A percentile compares a stretch with the other conserved stretches of the same genome.
These are phyloP conservation scores for Pilasporangium apinafurcum DNA, from an alignment of 352 stramenopile genomes.

Conservation along the genomic window DNA sequence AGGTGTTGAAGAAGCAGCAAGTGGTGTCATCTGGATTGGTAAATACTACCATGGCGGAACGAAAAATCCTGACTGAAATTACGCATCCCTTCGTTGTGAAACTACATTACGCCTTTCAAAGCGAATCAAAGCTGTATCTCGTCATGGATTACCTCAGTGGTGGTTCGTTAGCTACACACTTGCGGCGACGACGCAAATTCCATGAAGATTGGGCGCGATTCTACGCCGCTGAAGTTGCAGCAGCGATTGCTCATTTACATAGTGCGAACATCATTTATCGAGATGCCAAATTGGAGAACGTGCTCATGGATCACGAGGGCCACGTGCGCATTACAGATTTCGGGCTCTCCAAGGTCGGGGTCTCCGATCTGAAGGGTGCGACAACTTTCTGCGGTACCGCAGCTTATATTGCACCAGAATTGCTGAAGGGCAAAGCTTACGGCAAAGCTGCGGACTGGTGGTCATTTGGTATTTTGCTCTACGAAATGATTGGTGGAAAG, in stretches of 20 bases:
- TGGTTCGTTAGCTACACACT: constrained; percentile 85
- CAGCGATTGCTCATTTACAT: constrained; percentile 88
- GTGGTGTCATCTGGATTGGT: constrained; percentile 88
- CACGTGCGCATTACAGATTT: constrained; percentile 95
- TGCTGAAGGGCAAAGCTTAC: constrained; percentile 88
- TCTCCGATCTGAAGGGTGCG: constrained; percentile 80
- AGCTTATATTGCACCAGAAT: constrained; percentile 91
- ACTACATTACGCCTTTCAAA: constrained; percentile 94
- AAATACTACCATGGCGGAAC: constrained; percentile 92
- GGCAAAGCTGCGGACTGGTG: constrained; percentile 93
- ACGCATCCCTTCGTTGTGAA: constrained; percentile 92
- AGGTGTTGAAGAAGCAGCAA: constrained; percentile 93
- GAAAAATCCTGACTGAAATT: constrained; percentile 90
- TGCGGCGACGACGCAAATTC: constrained; percentile 87
- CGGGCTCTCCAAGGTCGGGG: constrained; percentile 89
- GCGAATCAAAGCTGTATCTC: constrained; percentile 88
- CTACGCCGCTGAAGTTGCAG: constrained; percentile 93
- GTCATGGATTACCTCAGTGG: constrained; percentile 92
- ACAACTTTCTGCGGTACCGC: constrained; percentile 93
- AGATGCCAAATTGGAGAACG: constrained; percentile 95
- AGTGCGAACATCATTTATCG: constrained; percentile 95
- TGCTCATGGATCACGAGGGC: constrained; percentile 92
- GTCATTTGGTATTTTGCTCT: constrained; percentile 93
- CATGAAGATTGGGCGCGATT: constrained; percentile 88
- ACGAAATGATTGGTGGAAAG: constrained; percentile 94